These are phyloP conservation scores for Leptosphaerulina australis DNA, from an alignment of 2,329 filamentous ascomycete species.

Conservation along the genomic window DNA sequence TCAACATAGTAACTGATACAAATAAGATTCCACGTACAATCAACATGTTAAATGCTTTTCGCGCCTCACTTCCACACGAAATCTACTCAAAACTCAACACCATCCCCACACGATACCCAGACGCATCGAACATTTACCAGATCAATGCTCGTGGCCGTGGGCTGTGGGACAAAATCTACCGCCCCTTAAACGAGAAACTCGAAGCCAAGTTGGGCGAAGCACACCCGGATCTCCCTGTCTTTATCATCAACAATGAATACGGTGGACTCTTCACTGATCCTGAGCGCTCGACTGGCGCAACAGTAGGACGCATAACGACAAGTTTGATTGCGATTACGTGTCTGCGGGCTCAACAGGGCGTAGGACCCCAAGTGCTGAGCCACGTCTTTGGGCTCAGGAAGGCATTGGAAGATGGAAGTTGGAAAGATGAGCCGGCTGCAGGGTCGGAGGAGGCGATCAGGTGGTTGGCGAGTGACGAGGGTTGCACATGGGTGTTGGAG, in stretches of 20 bases:
- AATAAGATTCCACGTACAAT: conserved; percentile 75
- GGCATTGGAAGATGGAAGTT: conserved; percentile 70
- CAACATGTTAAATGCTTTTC: conserved; percentile 78
- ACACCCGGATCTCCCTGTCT: conserved; percentile 81
- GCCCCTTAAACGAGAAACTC: conserved; percentile 74
- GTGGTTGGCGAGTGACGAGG: conserved; percentile 70
- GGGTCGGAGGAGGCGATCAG: conserved; percentile 60
- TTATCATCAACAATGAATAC: conserved; percentile 78
- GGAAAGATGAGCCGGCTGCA: conserved; percentile 54
- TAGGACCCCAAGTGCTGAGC: conserved; percentile 79
- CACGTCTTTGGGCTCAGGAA: conserved; percentile 83
- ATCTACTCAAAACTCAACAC: conserved; percentile 62
- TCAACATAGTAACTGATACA: not conserved
- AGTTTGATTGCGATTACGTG: conserved; percentile 76
- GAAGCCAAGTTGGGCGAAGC: conserved; percentile 71
- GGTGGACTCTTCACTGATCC: conserved; percentile 75
- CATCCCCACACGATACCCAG: conserved; percentile 58
- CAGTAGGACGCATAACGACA: conserved; percentile 73
- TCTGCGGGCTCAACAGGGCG: conserved; percentile 77
- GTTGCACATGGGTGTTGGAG: conserved; percentile 66
- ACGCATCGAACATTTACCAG: conserved; percentile 58
- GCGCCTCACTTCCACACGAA: conserved; percentile 63
- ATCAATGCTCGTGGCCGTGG: conserved; percentile 64
- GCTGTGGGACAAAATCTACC: conserved; percentile 80
- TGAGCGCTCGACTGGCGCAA: conserved; percentile 53